These are phyloP conservation scores for Ogataea philodendri DNA, from an alignment of 805 yeast genomes.

Conservation along the genomic window DNA sequence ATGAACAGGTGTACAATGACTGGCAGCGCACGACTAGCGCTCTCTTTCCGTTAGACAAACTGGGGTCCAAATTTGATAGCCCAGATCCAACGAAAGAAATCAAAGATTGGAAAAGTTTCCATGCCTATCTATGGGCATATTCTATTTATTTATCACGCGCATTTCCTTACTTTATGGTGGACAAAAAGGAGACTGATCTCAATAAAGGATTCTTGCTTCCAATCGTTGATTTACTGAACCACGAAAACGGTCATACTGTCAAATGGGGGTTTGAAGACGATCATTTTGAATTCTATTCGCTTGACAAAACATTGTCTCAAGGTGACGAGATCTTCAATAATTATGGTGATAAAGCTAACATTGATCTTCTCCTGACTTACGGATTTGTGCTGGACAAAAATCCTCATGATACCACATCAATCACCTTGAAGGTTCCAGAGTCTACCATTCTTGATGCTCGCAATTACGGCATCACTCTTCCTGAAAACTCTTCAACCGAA, in stretches of 20 bases:
- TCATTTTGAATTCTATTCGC: conserved; percentile 38
- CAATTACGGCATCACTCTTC: conserved; percentile 41
- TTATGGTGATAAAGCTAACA: conserved; percentile 72
- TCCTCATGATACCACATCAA: conserved; percentile 51
- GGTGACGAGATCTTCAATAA: conserved; percentile 73
- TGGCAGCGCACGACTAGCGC: conserved; percentile 43
- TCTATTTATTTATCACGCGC: conserved; percentile 73
- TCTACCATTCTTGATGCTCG: conserved; percentile 23
- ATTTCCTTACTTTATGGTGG: conserved; percentile 70
- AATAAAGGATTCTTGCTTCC: conserved; percentile 72
- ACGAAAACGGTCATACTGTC: conserved; percentile 57
- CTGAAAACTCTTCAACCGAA: conserved; percentile 36
- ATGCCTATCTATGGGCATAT: conserved; percentile 73
- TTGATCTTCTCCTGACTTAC: conserved; percentile 66
- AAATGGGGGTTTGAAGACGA: conserved; percentile 48
- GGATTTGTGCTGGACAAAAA: conserved; percentile 66
- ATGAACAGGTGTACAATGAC: conserved; percentile 50
- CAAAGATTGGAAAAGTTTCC: conserved; percentile 58
- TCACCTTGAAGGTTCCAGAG: conserved; percentile 57
- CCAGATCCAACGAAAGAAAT: conserved; percentile 14
- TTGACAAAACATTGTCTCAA: conserved; percentile 34
- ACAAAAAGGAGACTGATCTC: conserved; percentile 26
- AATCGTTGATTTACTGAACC: conserved; percentile 73
- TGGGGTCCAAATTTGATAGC: conserved; percentile 22
- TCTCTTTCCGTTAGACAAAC: conserved; percentile 2